Base-by-base conservation (phyloP, 805 yeast species). In the Metschnikowia aberdeeniae region DNA sequence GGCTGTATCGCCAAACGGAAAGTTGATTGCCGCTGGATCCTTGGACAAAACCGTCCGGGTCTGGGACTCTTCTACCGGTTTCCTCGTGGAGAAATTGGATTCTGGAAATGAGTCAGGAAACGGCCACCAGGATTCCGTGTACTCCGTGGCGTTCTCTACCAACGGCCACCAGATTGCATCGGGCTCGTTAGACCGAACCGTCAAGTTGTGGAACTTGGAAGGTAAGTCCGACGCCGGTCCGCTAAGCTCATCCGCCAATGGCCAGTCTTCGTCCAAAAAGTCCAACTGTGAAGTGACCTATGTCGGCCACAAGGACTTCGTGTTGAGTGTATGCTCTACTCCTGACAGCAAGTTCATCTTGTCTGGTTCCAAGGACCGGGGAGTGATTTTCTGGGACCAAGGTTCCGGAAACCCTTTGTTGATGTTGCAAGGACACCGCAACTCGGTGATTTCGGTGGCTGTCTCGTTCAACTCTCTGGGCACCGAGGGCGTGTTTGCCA, bases 381-480 rank as follows among this genome's bases (percentile, higher is more conserved):
- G 97, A 43, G 97, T 92, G 44, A 86, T 90, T 51, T 86, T 92
- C 73, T 92, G 99, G 99, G 97, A 92, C 64, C 90, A 90, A 57
- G 73, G 76, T 37, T 80, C 90, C 11, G 97, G 97, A 51, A 90
- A 88, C 66, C 95, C 96, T 43, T 81, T 89, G 66, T 76, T 92
- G 61, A 89, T 90, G 96, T 77, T 93, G 58, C 97, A 89, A 72
- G 98, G 98, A 30, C 98, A 92, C 67, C 82, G 93, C 64, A 92
- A 92, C 72, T 86, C 96, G 8, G 98, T 93, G 39, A 92, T 92
- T 56, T 83, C 92, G 44, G 98, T 92, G 33, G 89, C 96, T 40
- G 96, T 93, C 19, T 82, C 93, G 20, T 89, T 89, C 55, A 82
- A 81, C 51, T 83, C 88, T 51, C 75, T 77, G 50, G 85, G 84